Base-by-base conservation (phyloP, 805 yeast species). In the Sugiyamaella floridensis region DNA sequence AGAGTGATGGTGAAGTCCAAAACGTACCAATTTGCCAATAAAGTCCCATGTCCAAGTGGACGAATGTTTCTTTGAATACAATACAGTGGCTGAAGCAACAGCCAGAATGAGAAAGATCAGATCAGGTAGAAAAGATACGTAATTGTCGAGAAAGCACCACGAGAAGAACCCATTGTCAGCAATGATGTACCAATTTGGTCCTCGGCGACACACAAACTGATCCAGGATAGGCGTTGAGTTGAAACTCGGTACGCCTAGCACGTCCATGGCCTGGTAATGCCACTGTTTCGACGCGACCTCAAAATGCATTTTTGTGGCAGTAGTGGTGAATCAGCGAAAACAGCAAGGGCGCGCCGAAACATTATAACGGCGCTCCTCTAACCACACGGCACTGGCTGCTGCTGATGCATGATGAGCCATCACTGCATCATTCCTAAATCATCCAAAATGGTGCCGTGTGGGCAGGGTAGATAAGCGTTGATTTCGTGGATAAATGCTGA, bases 71-170 rank as follows among this genome's bases (percentile, higher is more conserved):
- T 4, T 29, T 5, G 37, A 32, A 11, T 11, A 32, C 12, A 32
- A 14, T 11, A 32, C 37, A 8, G 8, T 14, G 4, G 37, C 22
- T 40, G 50, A 40, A 20, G 29, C 32, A 8, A 45, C 34, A 4
- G 47, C 26, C 15, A 22, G 29, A 29, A 50, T 15, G 26, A 34
- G 22, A 28, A 52, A 43, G 10, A 52, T 2, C 15, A 41, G n/a
- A 7, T 50, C 32, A 2, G 56, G 53, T 12, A 50, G 12, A 10
- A 53, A 29, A 11, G 47, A 43, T 29, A 53, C 28, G 40, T 53
- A 53, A n/a, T 44, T 48, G 16, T 53, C 45, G 16, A 53, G 34
- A 20, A 53, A 45, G 37, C 56, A 53, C 53, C 53, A 53, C n/a
- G 48, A 45, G 15, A 53, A 34, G 49, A 45, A 50, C 7, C 49